phyloP scores from a whole-genome alignment of 2,329 filamentous ascomycete genomes.

The Fusarium cicatricum region DNA sequence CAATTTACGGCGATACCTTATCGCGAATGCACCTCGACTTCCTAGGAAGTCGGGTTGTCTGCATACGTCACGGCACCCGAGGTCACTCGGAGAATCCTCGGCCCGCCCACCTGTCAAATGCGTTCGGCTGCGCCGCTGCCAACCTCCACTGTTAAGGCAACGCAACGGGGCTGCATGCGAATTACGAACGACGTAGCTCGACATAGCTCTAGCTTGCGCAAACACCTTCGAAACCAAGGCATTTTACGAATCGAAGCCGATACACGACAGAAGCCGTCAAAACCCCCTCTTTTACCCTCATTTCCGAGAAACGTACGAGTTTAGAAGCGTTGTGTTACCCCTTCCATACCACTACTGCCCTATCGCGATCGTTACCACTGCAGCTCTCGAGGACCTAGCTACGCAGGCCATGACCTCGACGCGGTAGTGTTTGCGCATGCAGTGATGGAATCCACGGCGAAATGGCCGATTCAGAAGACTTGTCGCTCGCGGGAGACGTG shows the following conservation, averaged over 20 bases:
- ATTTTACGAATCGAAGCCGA: slow-evolving; percentile 1
- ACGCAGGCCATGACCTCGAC: slow-evolving; percentile 40
- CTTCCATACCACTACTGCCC: slow-evolving; percentile 23
- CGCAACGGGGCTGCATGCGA: slow-evolving; percentile 36
- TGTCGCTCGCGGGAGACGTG: slow-evolving; percentile 51
- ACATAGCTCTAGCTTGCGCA: slow-evolving; percentile 37
- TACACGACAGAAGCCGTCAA: not conserved
- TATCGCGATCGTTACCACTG: slow-evolving; percentile 31
- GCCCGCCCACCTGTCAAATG: slow-evolving; percentile 35
- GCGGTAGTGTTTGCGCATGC: slow-evolving; percentile 40
- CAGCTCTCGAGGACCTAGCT: slow-evolving; percentile 22
- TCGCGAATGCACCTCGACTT: slow-evolving; percentile 26
- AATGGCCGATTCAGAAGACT: slow-evolving; percentile 60
- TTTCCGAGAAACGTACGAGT: slow-evolving; percentile 2
- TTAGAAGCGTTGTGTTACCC: slow-evolving; percentile 19
- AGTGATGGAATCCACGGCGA: slow-evolving; percentile 53
- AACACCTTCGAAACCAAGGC: slow-evolving; percentile 15
- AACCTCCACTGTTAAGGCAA: slow-evolving; percentile 33
- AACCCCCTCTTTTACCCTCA: not conserved
- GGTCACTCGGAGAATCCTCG: slow-evolving; percentile 40
- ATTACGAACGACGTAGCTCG: slow-evolving; percentile 39
- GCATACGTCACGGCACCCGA: slow-evolving; percentile 39
- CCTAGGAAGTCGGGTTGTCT: no score
- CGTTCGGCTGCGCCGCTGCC: slow-evolving; percentile 27
- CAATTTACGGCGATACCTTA: slow-evolving; percentile 23